Evolutionary conservation across 306 rosid genomes (phyloP).

Genomic region (Cicer arietinum): DNA sequence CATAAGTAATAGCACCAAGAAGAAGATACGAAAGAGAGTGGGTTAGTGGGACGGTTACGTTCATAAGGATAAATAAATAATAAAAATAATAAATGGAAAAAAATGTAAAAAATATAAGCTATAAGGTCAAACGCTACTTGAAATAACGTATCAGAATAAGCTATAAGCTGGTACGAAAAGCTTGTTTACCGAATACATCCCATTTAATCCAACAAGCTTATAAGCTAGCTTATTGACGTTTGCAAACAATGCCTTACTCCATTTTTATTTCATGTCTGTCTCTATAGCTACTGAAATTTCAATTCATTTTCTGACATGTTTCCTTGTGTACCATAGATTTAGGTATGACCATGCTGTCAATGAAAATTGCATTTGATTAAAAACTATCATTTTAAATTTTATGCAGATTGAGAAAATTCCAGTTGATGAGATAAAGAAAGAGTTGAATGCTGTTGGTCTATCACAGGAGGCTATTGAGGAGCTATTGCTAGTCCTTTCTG

Average conservation of each 20-base stretch:
- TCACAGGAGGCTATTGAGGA: slow-evolving; percentile 77
- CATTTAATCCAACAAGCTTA: too few relatives aligned
- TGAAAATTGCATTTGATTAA: slow-evolving; percentile 33
- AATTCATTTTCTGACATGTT: slow-evolving; percentile 26
- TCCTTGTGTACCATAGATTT: slow-evolving; percentile 24
- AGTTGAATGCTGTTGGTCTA: slow-evolving; percentile 71
- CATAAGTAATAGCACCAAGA: too few relatives aligned
- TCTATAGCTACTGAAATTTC: slow-evolving; percentile 33
- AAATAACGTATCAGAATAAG: too few relatives aligned
- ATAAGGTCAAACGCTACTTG: too few relatives aligned
- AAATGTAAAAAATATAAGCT: too few relatives aligned
- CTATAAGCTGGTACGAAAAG: too few relatives aligned
- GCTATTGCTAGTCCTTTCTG: slow-evolving; percentile 85
- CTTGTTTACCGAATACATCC: too few relatives aligned
- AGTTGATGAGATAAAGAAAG: slow-evolving; percentile 76
- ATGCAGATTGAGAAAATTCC: slow-evolving; percentile 88
- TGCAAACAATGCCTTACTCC: background rate
- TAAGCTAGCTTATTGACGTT: too few relatives aligned
- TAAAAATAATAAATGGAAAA: too few relatives aligned
- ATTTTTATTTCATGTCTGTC: slow-evolving; percentile 17
- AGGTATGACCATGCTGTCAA: background rate
- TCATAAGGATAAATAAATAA: too few relatives aligned
- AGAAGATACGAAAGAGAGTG: too few relatives aligned
- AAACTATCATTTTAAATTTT: slow-evolving; percentile 15
- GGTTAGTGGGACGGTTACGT: too few relatives aligned